A percentile compares a stretch with the other conserved stretches of the same genome.
Conservation (phyloP, 2,329 filamentous ascomycete genomes). For the Tothia fuscella region DNA sequence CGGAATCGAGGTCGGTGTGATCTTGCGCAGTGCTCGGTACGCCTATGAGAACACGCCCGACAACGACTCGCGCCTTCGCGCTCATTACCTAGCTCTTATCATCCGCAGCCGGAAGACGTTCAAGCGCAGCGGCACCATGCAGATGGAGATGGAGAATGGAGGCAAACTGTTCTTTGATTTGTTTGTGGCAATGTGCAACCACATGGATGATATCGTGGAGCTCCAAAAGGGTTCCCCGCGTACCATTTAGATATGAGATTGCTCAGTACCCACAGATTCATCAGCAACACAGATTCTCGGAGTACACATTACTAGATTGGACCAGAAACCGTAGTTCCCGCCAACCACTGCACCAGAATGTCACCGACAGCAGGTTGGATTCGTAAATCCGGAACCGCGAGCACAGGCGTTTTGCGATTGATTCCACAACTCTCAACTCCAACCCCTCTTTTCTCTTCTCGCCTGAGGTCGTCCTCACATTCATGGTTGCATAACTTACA, state of each 20-base stretch:
- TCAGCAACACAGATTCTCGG: constrained; percentile 5
- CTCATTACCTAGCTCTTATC: constrained; percentile 94
- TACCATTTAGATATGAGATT: constrained; percentile 7
- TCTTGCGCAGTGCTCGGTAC: constrained; percentile 85
- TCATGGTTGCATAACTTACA: constrained; percentile 1
- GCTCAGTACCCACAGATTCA: constrained; percentile 1
- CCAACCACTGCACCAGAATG: constrained; percentile 3
- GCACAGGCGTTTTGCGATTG: constrained; percentile 3
- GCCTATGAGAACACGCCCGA: constrained; percentile 93
- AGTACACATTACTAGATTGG: constrained; percentile 6
- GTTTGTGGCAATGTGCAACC: constrained; percentile 96
- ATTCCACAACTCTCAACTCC: no score
- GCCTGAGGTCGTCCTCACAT: constrained; percentile 3
- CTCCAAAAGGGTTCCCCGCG: constrained; percentile 2
- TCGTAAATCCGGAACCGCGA: no score
- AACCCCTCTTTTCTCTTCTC: not conserved
- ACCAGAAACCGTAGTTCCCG: not conserved
- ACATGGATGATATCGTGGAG: constrained; percentile 90
- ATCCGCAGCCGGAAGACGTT: constrained; percentile 96
- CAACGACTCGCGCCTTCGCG: constrained; percentile 81
- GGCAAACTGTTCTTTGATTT: constrained; percentile 95
- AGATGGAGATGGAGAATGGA: constrained; percentile 94
- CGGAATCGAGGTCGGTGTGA: constrained; percentile 83
- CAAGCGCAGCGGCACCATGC: constrained; percentile 97
- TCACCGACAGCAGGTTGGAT: constrained; percentile 2